Base-by-base conservation (phyloP, 2,329 filamentous ascomycete genomes). In the Orbilia oligospora region DNA sequence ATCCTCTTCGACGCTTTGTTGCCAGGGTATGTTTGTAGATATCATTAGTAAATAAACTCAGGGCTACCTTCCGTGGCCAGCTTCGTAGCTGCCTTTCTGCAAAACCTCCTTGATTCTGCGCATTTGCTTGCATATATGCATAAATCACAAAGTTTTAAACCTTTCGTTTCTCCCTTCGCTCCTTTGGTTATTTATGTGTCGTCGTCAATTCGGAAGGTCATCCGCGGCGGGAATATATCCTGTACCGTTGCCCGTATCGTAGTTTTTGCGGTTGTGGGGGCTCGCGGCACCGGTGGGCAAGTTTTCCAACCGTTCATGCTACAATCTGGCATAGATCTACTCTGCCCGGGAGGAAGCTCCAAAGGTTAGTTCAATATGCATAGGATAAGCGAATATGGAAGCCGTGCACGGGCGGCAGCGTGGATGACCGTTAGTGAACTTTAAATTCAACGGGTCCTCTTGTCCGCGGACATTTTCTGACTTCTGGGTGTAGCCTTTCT, bases 401-500 rank as follows among this genome's bases (percentile, higher is more conserved):
- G 56, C 56, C 56, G 56, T 61, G 56, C 56, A 44, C 56, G 56
- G 56, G 56, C 56, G 56, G 56, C 56, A 61, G 56, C 56, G 56
- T 61, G 36, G 56, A 24, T n/a, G 56, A 18, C 56, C 36, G 56
- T 61, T 61, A n/a, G 20, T 61, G 56, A 61, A 61, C 56, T 61
- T 61, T 41, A 61, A 27, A n/a, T 20, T 20, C 20, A 61, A 61
- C 56, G 56, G 44, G 56, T 61, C 56, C 56, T 61, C n/a, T 27
- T 16, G 36, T 61, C 56, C 56, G 56, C 56, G 56, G 56, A 27
- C 56, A 44, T 44, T 61, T 61, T 30, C 33, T 30, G n/a, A 10
- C 56, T 44, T 44, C 36, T 20, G 24, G 41, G 56, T 16, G 44
- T 12, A 44, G 56, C 48, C 22, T 20, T 46, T 46, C 5, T 46